These are phyloP conservation scores for Mrakia frigida DNA, from an alignment of 768 basidiomycete species.

Conservation along the genomic window DNA sequence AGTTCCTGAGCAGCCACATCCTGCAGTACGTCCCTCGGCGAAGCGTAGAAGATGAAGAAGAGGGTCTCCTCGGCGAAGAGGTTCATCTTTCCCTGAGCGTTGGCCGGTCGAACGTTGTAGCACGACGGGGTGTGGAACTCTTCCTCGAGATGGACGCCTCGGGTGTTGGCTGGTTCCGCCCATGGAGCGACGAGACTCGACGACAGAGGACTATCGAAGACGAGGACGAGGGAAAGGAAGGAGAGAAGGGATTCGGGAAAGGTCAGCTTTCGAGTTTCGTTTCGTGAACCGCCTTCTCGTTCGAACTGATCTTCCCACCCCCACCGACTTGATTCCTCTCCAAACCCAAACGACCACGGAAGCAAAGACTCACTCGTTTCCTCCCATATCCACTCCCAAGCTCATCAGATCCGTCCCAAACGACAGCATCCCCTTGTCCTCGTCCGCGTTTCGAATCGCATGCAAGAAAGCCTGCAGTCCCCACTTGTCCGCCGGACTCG, in stretches of 20 bases:
- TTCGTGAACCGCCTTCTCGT: no score
- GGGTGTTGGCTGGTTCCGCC: constrained; percentile 70
- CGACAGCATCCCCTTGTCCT: constrained; percentile 74
- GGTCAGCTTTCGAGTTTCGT: background rate
- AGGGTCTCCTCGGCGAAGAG: constrained; percentile 89
- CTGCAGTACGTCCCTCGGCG: constrained; percentile 83
- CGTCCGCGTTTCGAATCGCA: constrained; percentile 54
- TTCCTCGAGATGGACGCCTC: constrained; percentile 79
- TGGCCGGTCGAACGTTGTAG: constrained; percentile 86
- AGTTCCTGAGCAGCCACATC: constrained; percentile 92
- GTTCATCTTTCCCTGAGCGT: constrained; percentile 51
- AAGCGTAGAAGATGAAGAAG: constrained; percentile 97
- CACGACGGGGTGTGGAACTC: constrained; percentile 85
- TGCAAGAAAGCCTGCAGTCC: constrained; percentile 73
- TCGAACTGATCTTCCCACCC: no score
- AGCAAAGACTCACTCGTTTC: constrained; percentile 61
- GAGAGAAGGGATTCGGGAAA: background rate
- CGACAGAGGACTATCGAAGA: constrained; percentile 79
- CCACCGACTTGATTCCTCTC: background rate
- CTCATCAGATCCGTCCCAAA: constrained; percentile 88
- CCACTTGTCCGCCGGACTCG: constrained; percentile 92
- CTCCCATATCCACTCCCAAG: constrained; percentile 84
- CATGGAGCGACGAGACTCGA: constrained; percentile 94
- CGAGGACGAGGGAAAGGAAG: constrained; percentile 1
- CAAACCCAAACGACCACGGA: background rate